Evolutionary conservation across 495 filamentous ascomycete species (phyloP).

Genomic region (Extremus antarcticus): DNA sequence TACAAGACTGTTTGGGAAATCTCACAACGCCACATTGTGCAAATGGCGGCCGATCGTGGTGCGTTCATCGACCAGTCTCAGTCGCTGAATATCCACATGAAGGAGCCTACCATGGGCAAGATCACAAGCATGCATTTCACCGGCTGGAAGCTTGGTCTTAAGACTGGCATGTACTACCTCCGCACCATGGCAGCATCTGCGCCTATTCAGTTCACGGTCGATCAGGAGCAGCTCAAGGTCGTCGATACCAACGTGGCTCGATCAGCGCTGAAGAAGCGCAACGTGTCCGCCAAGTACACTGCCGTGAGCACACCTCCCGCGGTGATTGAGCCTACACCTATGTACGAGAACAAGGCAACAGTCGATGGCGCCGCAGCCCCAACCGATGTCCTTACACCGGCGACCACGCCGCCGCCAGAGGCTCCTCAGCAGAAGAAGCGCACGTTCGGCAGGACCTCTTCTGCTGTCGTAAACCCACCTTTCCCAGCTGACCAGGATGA

Average conservation of each 20-base stretch:
- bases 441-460: conserved; percentile 11
- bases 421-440: conserved; percentile 34
- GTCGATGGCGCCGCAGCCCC: conserved; percentile 26
- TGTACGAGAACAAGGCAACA: conserved; percentile 43
- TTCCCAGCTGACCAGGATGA: conserved; percentile 63
- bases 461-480: conserved; percentile 31
- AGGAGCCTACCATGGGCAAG: conserved; percentile 98
- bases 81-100: conserved; percentile 98
- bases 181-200: conserved; percentile 94
- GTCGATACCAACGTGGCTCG: conserved; percentile 72
- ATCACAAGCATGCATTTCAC: conserved; percentile 99
- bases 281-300: conserved; percentile 34
- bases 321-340: conserved; percentile 49
- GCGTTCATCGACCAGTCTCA: conserved; percentile 98
- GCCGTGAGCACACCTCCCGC: conserved; percentile 32
- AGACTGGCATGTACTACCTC: conserved; percentile 99
- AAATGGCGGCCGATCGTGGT: conserved; percentile 97
- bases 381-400: conserved; percentile 55
- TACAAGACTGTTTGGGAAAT: conserved; percentile 99
- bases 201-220: conserved; percentile 97
- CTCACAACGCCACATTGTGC: conserved; percentile 84
- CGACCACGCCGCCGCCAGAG: conserved; percentile 49
- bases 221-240: conserved; percentile 89
- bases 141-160: conserved; percentile 96
- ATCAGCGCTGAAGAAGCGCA: conserved; percentile 56